Evolutionary conservation across 106 monocot species (phyloP), one percentile per base, ranked within the genome.

Genomic region (Dioscorea alata): DNA sequence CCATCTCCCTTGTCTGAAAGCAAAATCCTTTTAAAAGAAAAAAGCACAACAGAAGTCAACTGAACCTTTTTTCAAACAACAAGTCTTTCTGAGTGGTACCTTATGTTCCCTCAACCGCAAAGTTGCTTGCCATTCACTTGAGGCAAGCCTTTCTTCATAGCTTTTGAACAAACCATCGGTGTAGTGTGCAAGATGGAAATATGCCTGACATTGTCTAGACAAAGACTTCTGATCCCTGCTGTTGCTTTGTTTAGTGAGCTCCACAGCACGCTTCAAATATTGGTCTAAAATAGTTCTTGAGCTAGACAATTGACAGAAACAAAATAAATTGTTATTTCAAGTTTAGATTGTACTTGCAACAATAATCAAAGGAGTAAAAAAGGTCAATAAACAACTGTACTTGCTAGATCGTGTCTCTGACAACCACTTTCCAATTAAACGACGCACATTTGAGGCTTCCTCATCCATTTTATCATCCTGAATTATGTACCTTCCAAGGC

Each of bases 111-210:
- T 99, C 61, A 99, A 72, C 33, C 87, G 71, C 78, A 99, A 56
- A 59, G 92, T 92, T 77, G 92, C 89, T 85, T 99, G 92, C 92
- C 97, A 92, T 77, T 99, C 97, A 69, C 67, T 93, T 21, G 97
- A 99, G 2, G 87, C 74, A 59, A 99, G 87, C 69, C 97, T 90
- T 71, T 93, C 92, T 74, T 92, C 97, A 69, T 83, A 93, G 71
- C 87, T 99, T 85, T 74, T 89, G 76, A 93, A 99, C 49, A 99
- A 63, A 69, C 76, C 69, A 81, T 99, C 92, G 49, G 97, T 77
- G 60, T 99, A 99, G 68, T 93, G 97, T 63, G 97, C 92, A 57
- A 99, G 85, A 57, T 90, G 82, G 74, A 92, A 99, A 32, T 85
- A 83, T 57, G 85, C 71, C 69, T 93, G 86, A 52, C 84, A 99